Evolutionary conservation across 371 early-diverging fungal genomes (phyloP).

Genomic region (Ecytonucleospora hepatopenaei): DNA sequence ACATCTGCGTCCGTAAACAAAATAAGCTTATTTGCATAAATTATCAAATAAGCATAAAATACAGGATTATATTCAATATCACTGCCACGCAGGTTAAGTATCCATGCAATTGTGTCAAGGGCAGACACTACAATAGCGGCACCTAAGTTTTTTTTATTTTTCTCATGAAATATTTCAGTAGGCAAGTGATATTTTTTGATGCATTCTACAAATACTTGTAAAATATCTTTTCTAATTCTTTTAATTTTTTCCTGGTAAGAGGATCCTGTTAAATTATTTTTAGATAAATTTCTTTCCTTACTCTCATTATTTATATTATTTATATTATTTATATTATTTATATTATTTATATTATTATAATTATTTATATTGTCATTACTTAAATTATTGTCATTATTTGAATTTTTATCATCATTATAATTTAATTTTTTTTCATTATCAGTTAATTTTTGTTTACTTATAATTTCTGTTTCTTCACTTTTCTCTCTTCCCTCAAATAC

Average conservation of each 20-base stretch:
- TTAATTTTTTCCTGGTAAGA: slow-evolving; percentile 59
- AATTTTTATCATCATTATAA: no score
- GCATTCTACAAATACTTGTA: no score
- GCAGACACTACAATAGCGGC: slow-evolving; percentile 43
- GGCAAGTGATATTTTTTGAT: no score
- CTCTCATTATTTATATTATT: no score
- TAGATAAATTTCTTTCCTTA: no score
- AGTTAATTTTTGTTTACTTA: no score
- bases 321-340: no score
- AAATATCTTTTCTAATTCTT: slow-evolving; percentile 3
- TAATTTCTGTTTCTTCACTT: neutral
- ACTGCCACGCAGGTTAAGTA: slow-evolving; percentile 86
- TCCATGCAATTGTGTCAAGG: slow-evolving; percentile 60
- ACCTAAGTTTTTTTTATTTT: slow-evolving; percentile 2
- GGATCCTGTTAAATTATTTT: slow-evolving; percentile 78
- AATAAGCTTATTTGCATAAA: slow-evolving; percentile 62
- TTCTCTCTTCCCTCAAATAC: slow-evolving; percentile 58
- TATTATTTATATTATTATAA: no score
- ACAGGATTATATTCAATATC: slow-evolving; percentile 91
- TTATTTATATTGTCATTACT: no score
- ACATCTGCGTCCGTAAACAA: slow-evolving; percentile 73
- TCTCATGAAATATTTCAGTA: no score
- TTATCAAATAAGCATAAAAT: slow-evolving; percentile 75
- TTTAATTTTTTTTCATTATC: no score
- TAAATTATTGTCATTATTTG: no score